A percentile compares a stretch with the other conserved stretches of the same genome.
phyloP scores from a whole-genome alignment of 1,139 yeast species.

The Taphrina communis region DNA sequence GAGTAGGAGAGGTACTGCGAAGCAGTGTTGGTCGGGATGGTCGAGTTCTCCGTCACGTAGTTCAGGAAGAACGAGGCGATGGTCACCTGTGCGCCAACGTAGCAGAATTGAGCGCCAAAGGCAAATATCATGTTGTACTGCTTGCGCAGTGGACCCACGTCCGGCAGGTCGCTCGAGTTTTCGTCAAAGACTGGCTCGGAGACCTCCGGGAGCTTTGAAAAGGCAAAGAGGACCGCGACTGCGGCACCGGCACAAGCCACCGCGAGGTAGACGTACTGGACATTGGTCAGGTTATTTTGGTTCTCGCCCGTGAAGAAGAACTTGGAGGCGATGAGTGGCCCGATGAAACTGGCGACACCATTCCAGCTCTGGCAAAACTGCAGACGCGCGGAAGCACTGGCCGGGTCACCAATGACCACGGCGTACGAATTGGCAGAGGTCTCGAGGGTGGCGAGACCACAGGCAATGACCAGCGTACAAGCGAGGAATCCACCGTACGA shows the following conservation, averaged over 20 bases:
- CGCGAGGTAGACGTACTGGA: conserved; percentile 43
- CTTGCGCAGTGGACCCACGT: conserved; percentile 38
- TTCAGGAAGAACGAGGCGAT: conserved; percentile 41
- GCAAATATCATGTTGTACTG: conserved; percentile 42
- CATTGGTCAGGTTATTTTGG: conserved; percentile 38
- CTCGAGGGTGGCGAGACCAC: conserved; percentile 42
- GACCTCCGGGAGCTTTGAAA: conserved; percentile 40
- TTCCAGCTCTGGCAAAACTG: conserved; percentile 42
- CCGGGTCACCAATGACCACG: conserved; percentile 42
- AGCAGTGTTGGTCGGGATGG: conserved; percentile 17
- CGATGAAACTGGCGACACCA: conserved; percentile 42
- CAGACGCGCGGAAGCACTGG: conserved; percentile 38
- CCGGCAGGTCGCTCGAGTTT: conserved; percentile 12
- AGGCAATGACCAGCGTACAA: conserved; percentile 40
- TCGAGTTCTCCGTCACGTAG: conserved; percentile 35
- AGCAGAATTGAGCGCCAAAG: conserved; percentile 42
- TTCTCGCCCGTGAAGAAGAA: conserved; percentile 36
- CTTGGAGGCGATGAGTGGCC: conserved; percentile 43
- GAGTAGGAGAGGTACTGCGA: conserved; percentile 40
- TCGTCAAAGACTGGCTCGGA: conserved; percentile 41
- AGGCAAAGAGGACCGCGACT: conserved; percentile 38
- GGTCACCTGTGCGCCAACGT: conserved; percentile 42
- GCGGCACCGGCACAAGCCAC: conserved; percentile 41
- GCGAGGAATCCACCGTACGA: conserved; percentile 43
- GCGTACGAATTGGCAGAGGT: conserved; percentile 42